Evolutionary conservation across 1,139 yeast genomes (phyloP), one percentile per base, ranked within the genome.

Genomic region (Candida sp.): DNA sequence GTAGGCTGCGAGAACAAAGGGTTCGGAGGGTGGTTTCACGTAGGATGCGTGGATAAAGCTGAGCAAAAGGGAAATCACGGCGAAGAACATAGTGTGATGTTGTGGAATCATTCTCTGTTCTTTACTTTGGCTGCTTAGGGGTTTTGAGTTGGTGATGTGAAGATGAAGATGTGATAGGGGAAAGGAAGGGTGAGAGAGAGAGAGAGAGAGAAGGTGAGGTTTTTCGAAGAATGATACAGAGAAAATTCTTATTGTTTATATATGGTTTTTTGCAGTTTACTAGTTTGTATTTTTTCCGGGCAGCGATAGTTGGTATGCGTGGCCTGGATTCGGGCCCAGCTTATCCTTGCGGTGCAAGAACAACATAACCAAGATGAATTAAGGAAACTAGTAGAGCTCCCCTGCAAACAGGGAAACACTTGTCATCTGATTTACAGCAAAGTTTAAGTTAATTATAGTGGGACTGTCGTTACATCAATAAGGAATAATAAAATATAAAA

Each of bases 1-100:
- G 33, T 46, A 52, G 9, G 46, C 53, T 5, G 48, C 54, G 7
- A 52, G 33, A 3, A 41, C 9, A 33, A 51, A 51, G 17, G 47
- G 52, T 46, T 51, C 54, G 5, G 54, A 51, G 3, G 35, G 42
- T 43, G 46, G 46, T n/a, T 9, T 22, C 17, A 43, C 22, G 22
- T 30, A 30, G 8, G 34, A 28, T 5, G 43, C 30, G 23, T 7
- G 7, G 31, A 33, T 25, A 42, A 42, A 9, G 6, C 22, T 17
- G 22, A 32, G n/a, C 8, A 31, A 42, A 42, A 42, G 3, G 5
- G 22, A 17, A 17, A 17, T 17, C 17, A 17, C 17, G 17, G 17
- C 17, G 17, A 17, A 2, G 17, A 17, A 17, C 17, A 17, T 17
- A 17, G 17, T 2, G 17, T 2, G 17, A 2, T 17, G 17, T 17